These are phyloP conservation scores for Raddia guianensis DNA, from an alignment of 176 grass and related monocot species.

Conservation along the genomic window DNA sequence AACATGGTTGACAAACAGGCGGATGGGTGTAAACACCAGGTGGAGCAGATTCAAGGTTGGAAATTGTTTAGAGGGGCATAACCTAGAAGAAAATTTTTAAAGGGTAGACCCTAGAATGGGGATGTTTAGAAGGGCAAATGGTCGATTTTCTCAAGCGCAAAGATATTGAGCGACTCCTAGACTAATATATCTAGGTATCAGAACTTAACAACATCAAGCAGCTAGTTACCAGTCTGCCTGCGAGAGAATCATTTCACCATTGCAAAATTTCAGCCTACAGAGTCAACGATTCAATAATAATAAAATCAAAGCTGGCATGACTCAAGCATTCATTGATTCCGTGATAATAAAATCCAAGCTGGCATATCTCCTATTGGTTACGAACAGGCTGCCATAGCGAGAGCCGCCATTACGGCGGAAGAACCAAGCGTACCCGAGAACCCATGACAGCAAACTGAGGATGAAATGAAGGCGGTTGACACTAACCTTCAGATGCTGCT, in stretches of 20 bases:
- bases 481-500: slow-evolving; percentile 64
- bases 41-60: too few species aligned
- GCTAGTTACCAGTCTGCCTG: background rate
- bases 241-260: background rate
- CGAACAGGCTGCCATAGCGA: background rate
- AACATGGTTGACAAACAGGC: too few species aligned
- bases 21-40: too few species aligned
- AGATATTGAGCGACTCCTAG: background rate
- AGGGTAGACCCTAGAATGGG: too few species aligned
- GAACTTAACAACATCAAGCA: background rate
- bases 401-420: background rate
- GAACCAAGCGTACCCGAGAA: background rate
- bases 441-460: background rate
- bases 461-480: background rate
- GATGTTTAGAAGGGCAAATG: too few species aligned
- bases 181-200: background rate
- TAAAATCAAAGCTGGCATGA: background rate
- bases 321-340: too few species aligned
- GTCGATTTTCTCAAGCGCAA: too few species aligned
- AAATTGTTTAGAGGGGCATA: too few species aligned
- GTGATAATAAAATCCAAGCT: background rate
- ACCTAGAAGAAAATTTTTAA: too few species aligned
- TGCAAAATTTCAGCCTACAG: background rate
- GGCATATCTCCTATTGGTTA: background rate
- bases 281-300: background rate